A percentile compares a stretch with the other conserved stretches of the same genome.
These are phyloP conservation scores for Macrophomina tecta DNA, from an alignment of 2,329 filamentous ascomycete genomes.

Conservation along the genomic window DNA sequence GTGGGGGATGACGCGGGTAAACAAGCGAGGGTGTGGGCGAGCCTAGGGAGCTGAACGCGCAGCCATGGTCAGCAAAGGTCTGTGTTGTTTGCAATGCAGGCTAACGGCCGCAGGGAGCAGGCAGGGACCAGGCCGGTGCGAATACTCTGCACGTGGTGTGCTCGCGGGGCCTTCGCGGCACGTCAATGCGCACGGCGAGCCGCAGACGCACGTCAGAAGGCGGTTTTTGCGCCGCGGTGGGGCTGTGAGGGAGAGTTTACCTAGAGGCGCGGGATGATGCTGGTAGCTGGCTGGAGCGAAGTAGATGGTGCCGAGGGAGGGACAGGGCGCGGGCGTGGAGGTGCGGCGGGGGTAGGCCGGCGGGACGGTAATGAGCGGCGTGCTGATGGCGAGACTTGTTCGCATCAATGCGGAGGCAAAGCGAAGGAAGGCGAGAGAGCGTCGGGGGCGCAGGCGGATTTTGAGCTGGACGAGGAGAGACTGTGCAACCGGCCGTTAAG, in stretches of 20 bases:
- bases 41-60: constrained; percentile 20
- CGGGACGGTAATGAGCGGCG: constrained; percentile 13
- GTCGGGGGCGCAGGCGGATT: constrained; percentile 22
- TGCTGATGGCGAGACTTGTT: constrained; percentile 15
- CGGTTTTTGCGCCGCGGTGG: constrained; percentile 15
- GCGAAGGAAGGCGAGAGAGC: constrained; percentile 18
- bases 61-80: constrained; percentile 18
- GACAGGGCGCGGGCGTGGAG: constrained; percentile 9
- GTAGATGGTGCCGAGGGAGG: not conserved
- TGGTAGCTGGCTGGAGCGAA: not conserved
- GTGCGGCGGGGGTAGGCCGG: constrained; percentile 7
- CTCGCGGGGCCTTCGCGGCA: constrained; percentile 15
- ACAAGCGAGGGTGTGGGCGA: constrained; percentile 15
- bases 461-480: constrained; percentile 16
- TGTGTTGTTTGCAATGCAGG: constrained; percentile 3
- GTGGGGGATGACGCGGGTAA: constrained; percentile 11
- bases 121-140: not conserved
- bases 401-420: constrained; percentile 24
- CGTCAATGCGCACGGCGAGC: constrained; percentile 16
- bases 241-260: constrained; percentile 13
- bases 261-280: constrained; percentile 16
- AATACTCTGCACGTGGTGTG: constrained; percentile 13
- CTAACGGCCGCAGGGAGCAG: constrained; percentile 22
- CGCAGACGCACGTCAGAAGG: constrained; percentile 17
- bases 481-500: constrained; percentile 24